Evolutionary conservation across 176 grass and related monocot species (phyloP).

Genomic region (Triticum monococcum): DNA sequence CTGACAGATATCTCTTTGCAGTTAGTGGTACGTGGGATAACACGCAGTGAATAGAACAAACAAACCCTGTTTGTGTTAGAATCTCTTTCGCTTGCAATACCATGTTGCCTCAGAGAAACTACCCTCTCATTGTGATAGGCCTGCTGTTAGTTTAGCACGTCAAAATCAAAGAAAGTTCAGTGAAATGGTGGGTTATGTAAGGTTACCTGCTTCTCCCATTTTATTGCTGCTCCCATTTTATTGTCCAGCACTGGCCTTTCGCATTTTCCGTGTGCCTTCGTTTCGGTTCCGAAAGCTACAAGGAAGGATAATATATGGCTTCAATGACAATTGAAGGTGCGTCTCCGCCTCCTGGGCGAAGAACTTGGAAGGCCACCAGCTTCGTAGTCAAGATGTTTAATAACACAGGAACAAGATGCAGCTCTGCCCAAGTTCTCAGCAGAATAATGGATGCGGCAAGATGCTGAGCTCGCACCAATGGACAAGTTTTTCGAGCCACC

Average conservation of each 20-base stretch:
- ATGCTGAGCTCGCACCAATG: too few relatives aligned
- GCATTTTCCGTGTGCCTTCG: background rate
- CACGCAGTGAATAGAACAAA: too few relatives aligned
- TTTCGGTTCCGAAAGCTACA: background rate
- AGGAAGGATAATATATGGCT: background rate
- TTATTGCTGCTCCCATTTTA: too few relatives aligned
- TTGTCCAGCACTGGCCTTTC: background rate
- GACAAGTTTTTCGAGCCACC: too few relatives aligned
- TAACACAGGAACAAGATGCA: too few relatives aligned
- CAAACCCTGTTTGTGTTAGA: background rate
- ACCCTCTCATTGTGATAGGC: background rate
- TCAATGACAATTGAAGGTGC: too few relatives aligned
- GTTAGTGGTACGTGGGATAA: too few relatives aligned
- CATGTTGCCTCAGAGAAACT: background rate
- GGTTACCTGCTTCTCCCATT: background rate
- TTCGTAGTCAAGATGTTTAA: too few relatives aligned
- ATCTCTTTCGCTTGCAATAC: background rate
- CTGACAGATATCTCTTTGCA: background rate
- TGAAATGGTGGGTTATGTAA: background rate
- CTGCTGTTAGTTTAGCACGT: background rate
- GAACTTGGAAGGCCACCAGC: too few relatives aligned
- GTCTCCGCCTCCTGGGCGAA: too few relatives aligned
- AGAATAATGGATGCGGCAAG: too few relatives aligned
- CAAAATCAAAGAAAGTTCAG: background rate
- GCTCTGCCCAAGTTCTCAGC: too few relatives aligned